Conservation (phyloP, 495 filamentous ascomycete genomes). For the Xeromyces bisporus region DNA sequence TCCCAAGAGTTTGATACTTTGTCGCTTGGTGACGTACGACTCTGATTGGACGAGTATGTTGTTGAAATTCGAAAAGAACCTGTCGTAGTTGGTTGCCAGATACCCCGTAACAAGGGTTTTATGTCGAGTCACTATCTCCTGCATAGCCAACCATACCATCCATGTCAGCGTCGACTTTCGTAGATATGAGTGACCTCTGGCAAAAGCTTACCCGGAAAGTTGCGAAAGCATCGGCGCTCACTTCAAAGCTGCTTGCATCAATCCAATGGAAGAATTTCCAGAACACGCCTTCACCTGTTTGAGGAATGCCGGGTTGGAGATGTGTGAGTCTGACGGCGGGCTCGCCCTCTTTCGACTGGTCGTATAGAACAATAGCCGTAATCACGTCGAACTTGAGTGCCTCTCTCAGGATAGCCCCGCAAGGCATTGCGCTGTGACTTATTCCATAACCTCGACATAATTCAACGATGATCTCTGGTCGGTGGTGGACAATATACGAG, state of each 20-base stretch:
- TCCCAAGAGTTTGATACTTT: slow-evolving; percentile 92
- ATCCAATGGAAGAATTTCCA: slow-evolving; percentile 99
- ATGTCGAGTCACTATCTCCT: slow-evolving; percentile 92
- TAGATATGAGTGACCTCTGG: neutral
- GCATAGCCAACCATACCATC: neutral
- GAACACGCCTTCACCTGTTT: slow-evolving; percentile 67
- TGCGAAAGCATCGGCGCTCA: slow-evolving; percentile 91
- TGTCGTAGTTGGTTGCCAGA: slow-evolving; percentile 67
- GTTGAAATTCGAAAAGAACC: slow-evolving; percentile 89
- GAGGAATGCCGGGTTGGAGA: slow-evolving; percentile 47
- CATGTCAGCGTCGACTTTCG: neutral
- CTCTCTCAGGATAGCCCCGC: slow-evolving; percentile 79
- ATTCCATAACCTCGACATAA: slow-evolving; percentile 80
- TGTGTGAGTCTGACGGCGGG: slow-evolving; percentile 37
- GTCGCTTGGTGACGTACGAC: slow-evolving; percentile 94
- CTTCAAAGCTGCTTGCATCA: slow-evolving; percentile 84
- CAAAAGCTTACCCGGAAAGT: slow-evolving; percentile 63
- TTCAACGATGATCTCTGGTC: slow-evolving; percentile 74
- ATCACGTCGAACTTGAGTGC: slow-evolving; percentile 82
- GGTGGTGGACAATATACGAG: slow-evolving; percentile 64
- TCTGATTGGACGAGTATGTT: slow-evolving; percentile 71
- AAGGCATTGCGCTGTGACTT: slow-evolving; percentile 82
- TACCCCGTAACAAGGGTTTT: slow-evolving; percentile 77
- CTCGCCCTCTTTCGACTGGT: slow-evolving; percentile 54
- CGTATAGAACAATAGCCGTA: slow-evolving; percentile 77